phyloP scores from a whole-genome alignment of 345 rosid species.

The Citrus mangshanensis region DNA sequence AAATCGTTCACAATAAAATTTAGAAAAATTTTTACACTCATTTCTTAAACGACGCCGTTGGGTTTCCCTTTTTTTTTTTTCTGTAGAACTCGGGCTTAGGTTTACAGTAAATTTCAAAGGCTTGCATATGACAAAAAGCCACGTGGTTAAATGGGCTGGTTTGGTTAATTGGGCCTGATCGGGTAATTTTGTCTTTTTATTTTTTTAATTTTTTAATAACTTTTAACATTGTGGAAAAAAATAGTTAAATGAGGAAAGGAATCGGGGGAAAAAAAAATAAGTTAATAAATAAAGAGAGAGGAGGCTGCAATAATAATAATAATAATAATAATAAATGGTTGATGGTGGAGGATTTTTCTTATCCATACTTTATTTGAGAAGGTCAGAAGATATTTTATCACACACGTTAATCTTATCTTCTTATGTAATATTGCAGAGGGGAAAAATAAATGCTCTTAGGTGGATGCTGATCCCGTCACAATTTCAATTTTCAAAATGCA shows the following conservation, averaged over 20 bases:
- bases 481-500: conserved; percentile 2
- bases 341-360: conserved; percentile 1
- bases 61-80: no score
- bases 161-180: not conserved
- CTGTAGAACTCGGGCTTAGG: not conserved
- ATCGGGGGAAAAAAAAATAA: no score
- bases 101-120: not conserved
- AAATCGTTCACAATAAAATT: not conserved
- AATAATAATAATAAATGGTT: not conserved
- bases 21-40: no score
- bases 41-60: not conserved
- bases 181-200: no score
- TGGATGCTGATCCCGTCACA: conserved; percentile 28
- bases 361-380: not conserved
- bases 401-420: conserved; percentile 17
- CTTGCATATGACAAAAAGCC: not conserved
- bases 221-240: not conserved
- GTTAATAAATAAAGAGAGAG: not conserved
- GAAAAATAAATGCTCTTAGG: conserved; percentile 25
- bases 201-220: not conserved
- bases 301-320: not conserved
- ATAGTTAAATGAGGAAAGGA: not conserved
- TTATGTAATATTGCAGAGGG: not conserved
- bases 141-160: not conserved
- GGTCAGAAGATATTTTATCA: not conserved